Evolutionary conservation across 1,139 yeast genomes (phyloP).

Genomic region (Magnusiomyces suaveolens): DNA sequence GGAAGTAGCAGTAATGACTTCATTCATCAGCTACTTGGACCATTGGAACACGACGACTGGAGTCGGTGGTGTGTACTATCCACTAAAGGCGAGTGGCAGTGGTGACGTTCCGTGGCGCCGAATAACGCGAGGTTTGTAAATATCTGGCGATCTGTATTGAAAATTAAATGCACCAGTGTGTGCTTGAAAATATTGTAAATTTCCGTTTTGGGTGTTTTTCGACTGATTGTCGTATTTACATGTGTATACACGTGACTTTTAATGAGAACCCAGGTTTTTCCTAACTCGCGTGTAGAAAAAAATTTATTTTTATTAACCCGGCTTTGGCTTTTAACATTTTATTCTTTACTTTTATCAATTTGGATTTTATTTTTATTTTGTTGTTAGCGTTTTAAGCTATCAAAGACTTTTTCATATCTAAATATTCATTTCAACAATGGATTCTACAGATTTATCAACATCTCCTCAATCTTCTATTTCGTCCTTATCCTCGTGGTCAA

Average conservation of each 20-base stretch:
- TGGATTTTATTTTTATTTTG: not conserved
- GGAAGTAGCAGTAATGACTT: constrained; percentile 50
- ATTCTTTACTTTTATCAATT: not conserved
- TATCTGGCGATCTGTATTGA: not conserved
- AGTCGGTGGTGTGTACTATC: constrained; percentile 53
- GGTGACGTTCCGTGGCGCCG: constrained; percentile 51
- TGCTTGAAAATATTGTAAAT: no score
- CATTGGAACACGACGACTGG: constrained; percentile 56
- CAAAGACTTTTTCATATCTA: not conserved
- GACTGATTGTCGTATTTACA: no score
- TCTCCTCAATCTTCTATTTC: not conserved
- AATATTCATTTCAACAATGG: not conserved
- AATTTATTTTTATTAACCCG: no score
- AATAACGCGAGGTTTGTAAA: constrained; percentile 29
- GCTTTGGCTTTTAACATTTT: no score
- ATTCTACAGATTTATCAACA: not conserved
- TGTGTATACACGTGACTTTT: no score
- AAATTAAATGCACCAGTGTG: no score
- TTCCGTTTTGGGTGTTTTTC: no score
- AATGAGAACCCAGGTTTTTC: no score
- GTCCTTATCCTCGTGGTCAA: not conserved
- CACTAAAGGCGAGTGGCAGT: constrained; percentile 42
- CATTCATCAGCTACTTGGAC: constrained; percentile 50
- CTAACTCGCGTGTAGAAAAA: no score
- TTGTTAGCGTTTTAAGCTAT: not conserved